Percentiles rank a stretch among this genome's conserved stretches.
These are phyloP conservation scores for Trypanosoma rangeli DNA, from an alignment of 208 protist species.

Conservation along the genomic window DNA sequence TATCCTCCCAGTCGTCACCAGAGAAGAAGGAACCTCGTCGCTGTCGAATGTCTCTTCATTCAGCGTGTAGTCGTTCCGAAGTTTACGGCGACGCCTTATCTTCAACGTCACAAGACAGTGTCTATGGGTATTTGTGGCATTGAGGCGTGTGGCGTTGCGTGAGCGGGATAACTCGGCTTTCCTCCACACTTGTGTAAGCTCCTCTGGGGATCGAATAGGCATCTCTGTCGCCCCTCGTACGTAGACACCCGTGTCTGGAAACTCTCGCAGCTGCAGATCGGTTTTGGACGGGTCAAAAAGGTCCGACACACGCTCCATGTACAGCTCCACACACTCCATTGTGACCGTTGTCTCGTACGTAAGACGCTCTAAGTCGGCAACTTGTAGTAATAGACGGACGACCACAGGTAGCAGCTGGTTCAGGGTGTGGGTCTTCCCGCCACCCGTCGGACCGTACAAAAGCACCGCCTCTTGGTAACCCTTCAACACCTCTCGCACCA, in stretches of 20 bases:
- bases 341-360: constrained; percentile 2
- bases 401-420: constrained; percentile 7
- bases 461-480: constrained; percentile 10
- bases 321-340: constrained; percentile 17
- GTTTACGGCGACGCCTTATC: not conserved
- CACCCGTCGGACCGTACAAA: constrained; percentile 7
- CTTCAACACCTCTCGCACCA: constrained; percentile 8
- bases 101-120: constrained; percentile 87
- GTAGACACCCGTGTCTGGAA: constrained; percentile 76
- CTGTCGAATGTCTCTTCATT: not conserved
- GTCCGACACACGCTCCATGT: constrained; percentile 16
- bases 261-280: constrained; percentile 75
- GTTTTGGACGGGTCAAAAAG: constrained; percentile 16
- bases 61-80: not conserved
- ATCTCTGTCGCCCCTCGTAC: constrained; percentile 67
- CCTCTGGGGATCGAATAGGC: constrained; percentile 56
- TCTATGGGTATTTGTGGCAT: constrained; percentile 82
- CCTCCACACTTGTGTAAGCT: constrained; percentile 34
- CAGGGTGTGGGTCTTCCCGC: constrained; percentile 10
- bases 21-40: not conserved
- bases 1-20: constrained; percentile 52
- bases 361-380: not conserved
- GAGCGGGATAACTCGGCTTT: constrained; percentile 5
- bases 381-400: constrained; percentile 3
- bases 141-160: constrained; percentile 71